Evolutionary conservation across 2,329 filamentous ascomycete species (phyloP).

Genomic region (Catunica adiposa): DNA sequence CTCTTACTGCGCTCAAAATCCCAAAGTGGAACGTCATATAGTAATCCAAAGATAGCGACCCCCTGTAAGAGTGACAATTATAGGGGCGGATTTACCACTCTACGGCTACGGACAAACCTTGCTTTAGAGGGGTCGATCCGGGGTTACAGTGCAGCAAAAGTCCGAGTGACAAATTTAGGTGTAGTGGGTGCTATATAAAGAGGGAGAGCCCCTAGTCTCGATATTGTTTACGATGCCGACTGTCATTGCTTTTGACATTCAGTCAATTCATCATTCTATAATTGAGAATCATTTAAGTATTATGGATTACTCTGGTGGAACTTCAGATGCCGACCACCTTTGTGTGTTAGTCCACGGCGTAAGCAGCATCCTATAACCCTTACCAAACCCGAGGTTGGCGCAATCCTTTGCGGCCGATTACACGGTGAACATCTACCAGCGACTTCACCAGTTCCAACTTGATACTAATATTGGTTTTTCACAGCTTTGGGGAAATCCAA

Average conservation of each 20-base stretch:
- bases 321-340: slow-evolving; percentile 46
- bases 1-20: no score
- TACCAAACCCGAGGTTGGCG: not conserved
- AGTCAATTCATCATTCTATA: slow-evolving; percentile 3
- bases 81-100: no score
- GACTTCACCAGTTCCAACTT: no score
- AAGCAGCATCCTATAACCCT: slow-evolving; percentile 20
- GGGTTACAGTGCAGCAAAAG: no score
- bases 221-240: not conserved
- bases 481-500: slow-evolving; percentile 64
- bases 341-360: slow-evolving; percentile 65
- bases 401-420: not conserved
- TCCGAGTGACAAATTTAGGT: not conserved
- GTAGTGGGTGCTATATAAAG: not conserved
- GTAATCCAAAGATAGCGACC: no score
- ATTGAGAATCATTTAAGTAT: not conserved
- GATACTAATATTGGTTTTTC: slow-evolving; percentile 14
- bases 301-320: slow-evolving; percentile 32
- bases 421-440: no score
- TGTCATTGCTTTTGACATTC: slow-evolving; percentile 1
- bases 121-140: no score
- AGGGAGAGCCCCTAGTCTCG: not conserved
- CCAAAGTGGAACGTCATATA: no score
- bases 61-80: no score
- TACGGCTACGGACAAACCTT: no score